A percentile compares a stretch with the other conserved stretches of the same genome.
phyloP scores from a whole-genome alignment of 176 grass and related monocot genomes.

The Musa itinerans region DNA sequence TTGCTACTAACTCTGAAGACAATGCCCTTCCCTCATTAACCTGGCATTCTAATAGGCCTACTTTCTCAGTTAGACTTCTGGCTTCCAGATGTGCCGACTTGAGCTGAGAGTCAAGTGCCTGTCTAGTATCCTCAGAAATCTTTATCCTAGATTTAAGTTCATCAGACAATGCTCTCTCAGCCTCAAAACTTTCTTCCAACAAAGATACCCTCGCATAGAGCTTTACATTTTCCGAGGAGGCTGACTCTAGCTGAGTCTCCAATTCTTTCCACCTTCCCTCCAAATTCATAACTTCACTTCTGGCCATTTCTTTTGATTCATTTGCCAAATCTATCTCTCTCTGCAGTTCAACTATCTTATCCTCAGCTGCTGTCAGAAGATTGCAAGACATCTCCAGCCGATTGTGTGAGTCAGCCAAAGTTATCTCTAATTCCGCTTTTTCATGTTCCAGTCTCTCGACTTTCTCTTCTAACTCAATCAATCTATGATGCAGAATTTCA shows the following conservation, averaged over 20 bases:
- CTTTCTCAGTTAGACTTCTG: conserved; percentile 31
- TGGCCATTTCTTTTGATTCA: conserved; percentile 37
- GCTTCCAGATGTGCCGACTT: conserved; percentile 36
- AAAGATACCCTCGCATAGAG: conserved; percentile 24
- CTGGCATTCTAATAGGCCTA: conserved; percentile 39
- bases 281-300: conserved; percentile 32
- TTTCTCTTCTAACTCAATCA: conserved; percentile 34
- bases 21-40: conserved; percentile 32
- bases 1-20: conserved; percentile 40
- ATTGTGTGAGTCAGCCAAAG: conserved; percentile 45
- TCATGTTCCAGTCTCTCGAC: conserved; percentile 54
- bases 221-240: not conserved
- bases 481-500: conserved; percentile 29
- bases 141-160: conserved; percentile 50
- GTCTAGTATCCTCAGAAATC: conserved; percentile 33
- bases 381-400: conserved; percentile 43
- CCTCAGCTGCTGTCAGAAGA: conserved; percentile 35
- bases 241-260: conserved; percentile 11
- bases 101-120: conserved; percentile 44
- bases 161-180: conserved; percentile 38
- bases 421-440: conserved; percentile 45
- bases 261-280: conserved; percentile 35
- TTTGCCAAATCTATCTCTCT: conserved; percentile 43
- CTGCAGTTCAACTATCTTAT: conserved; percentile 58
- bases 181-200: conserved; percentile 48